Conservation (phyloP, 768 basidiomycete species). For the Fistulinella prunicolor region DNA sequence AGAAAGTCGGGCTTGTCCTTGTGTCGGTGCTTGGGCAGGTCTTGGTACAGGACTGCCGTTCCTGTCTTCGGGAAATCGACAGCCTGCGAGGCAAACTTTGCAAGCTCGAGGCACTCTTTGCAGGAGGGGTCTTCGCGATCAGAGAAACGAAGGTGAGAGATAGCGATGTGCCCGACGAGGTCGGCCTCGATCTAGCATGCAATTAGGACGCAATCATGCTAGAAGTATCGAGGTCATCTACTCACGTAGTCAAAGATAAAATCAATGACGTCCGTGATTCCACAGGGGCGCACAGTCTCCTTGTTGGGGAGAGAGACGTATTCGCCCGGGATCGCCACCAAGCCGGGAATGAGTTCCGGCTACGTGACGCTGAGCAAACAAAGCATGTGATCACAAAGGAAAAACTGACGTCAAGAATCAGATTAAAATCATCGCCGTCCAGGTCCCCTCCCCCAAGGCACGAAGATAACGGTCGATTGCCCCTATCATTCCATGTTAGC, state of each 20-base stretch:
- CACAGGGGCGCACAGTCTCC: slow-evolving; percentile 30
- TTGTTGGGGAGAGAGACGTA: slow-evolving; percentile 39
- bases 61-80: slow-evolving; percentile 50
- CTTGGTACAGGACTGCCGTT: slow-evolving; percentile 35
- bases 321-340: slow-evolving; percentile 32
- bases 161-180: slow-evolving; percentile 41
- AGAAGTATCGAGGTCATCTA: neutral
- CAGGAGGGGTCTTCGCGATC: slow-evolving; percentile 38
- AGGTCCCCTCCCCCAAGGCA: slow-evolving; percentile 53
- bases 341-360: slow-evolving; percentile 31
- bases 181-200: slow-evolving; percentile 35
- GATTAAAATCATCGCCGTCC: slow-evolving; percentile 51
- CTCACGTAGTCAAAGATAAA: slow-evolving; percentile 49
- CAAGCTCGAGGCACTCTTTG: slow-evolving; percentile 38
- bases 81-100: slow-evolving; percentile 44
- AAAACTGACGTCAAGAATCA: slow-evolving; percentile 41
- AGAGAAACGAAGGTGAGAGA: slow-evolving; percentile 42
- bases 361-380: slow-evolving; percentile 13
- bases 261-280: slow-evolving; percentile 41
- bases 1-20: slow-evolving; percentile 42
- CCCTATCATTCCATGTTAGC: slow-evolving; percentile 28
- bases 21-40: slow-evolving; percentile 31
- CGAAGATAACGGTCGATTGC: slow-evolving; percentile 43
- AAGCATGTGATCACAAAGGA: slow-evolving; percentile 1
- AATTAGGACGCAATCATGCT: neutral